Base-by-base conservation (phyloP, 2,329 filamentous ascomycete genomes). In the Nothophaeocryptopus gaeumannii region DNA sequence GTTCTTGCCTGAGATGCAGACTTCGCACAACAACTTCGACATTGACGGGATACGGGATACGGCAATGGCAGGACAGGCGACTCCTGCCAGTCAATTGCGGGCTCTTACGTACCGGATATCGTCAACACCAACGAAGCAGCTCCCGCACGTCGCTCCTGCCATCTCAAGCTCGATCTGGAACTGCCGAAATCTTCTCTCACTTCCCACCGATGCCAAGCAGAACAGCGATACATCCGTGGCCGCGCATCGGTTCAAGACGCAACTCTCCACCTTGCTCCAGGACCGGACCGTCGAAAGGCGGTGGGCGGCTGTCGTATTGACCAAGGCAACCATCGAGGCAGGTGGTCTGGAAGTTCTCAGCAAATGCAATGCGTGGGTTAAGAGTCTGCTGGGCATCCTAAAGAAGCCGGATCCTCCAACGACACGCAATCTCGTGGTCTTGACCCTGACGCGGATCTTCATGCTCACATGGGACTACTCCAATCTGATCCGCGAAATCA, bases 341-440 rank as follows among this genome's bases (percentile, higher is more conserved):
- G 90, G 90, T 16, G 89, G 89, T 39, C 89, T 87, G 83, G 89
- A 95, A 64, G 82, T 86, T 50, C 76, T 96, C 51, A 83, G 84
- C 55, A 83, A 82, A 45, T 82, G 81, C 31, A 83, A 84, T 61
- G 77, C 83, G 2, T 96, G 92, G 88, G 84, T 93, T 54, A 78
- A 81, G 58, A 84, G 82, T n/a, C 72, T 96, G 30, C 70, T 96
- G 44, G 79, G 80, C 1, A 80, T 95, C 46, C 68, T 96, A 33
- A 83, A 84, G 82, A 95, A 89, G 78, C 83, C 85, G 8, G 89
- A 95, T 62, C 83, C 88, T 2, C 68, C 80, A 5, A 81, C 85
- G 3, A 84, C 84, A 31, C 95, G 93, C 66, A 86, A 86, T 66
- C 70, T 96, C 51, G 82, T 82, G 58, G 75, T 96, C 42, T 80